These are phyloP conservation scores for Aspergillus viridinutans DNA, from an alignment of 2,329 filamentous ascomycete species.

Conservation along the genomic window DNA sequence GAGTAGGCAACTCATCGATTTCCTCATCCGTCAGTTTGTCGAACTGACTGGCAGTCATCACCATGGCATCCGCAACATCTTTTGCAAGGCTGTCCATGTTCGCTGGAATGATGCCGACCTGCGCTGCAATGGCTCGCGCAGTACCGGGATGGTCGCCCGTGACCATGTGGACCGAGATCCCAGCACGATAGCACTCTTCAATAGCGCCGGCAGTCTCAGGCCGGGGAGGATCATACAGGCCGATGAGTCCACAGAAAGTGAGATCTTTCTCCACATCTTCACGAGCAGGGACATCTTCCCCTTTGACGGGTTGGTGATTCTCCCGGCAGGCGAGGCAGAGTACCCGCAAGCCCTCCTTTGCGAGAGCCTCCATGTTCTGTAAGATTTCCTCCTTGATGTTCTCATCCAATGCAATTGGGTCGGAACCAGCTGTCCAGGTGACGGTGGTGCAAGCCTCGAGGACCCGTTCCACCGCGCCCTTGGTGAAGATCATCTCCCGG, in stretches of 20 bases:
- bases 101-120: conserved; percentile 71
- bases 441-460: conserved; percentile 58
- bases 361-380: conserved; percentile 65
- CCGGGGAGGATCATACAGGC: conserved; percentile 82
- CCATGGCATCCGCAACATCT: conserved; percentile 62
- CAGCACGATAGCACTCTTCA: conserved; percentile 64
- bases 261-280: conserved; percentile 63
- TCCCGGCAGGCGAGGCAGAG: conserved; percentile 57
- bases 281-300: conserved; percentile 41
- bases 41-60: conserved; percentile 73
- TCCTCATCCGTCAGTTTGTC: conserved; percentile 71
- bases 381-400: conserved; percentile 55
- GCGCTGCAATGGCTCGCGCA: conserved; percentile 70
- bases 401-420: conserved; percentile 47
- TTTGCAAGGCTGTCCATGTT: conserved; percentile 58
- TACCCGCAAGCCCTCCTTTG: conserved; percentile 63
- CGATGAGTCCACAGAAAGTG: conserved; percentile 73
- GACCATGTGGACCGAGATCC: conserved; percentile 78
- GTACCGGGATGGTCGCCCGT: conserved; percentile 79
- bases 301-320: conserved; percentile 8
- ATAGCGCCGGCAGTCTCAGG: conserved; percentile 73
- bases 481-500: conserved; percentile 36
- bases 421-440: conserved; percentile 37
- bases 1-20: conserved; percentile 57
- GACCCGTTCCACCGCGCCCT: conserved; percentile 63